Evolutionary conservation across 495 filamentous ascomycete genomes (phyloP).

Genomic region (Hypoxylon fuscum): DNA sequence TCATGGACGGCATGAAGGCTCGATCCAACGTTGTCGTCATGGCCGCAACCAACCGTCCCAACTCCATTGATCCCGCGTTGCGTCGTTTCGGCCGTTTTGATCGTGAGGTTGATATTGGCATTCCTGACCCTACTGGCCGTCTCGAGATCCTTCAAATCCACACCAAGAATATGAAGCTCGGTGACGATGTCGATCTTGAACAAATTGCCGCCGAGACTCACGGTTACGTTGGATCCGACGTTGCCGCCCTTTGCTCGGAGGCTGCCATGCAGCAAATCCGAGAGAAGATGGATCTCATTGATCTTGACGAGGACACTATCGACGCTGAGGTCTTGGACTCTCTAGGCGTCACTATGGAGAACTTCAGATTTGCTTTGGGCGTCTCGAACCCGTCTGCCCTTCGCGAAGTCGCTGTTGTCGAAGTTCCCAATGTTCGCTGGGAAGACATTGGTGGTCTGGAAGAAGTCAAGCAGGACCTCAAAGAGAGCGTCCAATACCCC

Average conservation of each 20-base stretch:
- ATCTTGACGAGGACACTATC: constrained; percentile 98
- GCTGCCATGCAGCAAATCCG: constrained; percentile 99
- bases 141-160: constrained; percentile 98
- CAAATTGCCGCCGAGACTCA: constrained; percentile 97
- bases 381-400: constrained; percentile 98
- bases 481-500: constrained; percentile 98
- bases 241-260: constrained; percentile 98
- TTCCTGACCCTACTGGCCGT: constrained; percentile 97
- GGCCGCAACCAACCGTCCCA: constrained; percentile 97
- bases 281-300: constrained; percentile 99
- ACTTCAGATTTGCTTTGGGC: constrained; percentile 98
- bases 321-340: constrained; percentile 98
- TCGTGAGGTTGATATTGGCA: constrained; percentile 97
- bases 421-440: constrained; percentile 99
- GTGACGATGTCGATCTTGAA: constrained; percentile 95
- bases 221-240: constrained; percentile 98
- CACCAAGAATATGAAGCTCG: constrained; percentile 99
- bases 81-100: constrained; percentile 98
- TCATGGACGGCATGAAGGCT: constrained; percentile 99
- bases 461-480: constrained; percentile 98
- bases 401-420: constrained; percentile 97
- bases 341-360: constrained; percentile 98
- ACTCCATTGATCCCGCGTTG: constrained; percentile 97
- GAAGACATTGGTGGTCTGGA: constrained; percentile 99
- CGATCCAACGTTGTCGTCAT: constrained; percentile 98